Evolutionary conservation across 2,329 filamentous ascomycete species (phyloP).

Genomic region (Arthrocladium fulminans): DNA sequence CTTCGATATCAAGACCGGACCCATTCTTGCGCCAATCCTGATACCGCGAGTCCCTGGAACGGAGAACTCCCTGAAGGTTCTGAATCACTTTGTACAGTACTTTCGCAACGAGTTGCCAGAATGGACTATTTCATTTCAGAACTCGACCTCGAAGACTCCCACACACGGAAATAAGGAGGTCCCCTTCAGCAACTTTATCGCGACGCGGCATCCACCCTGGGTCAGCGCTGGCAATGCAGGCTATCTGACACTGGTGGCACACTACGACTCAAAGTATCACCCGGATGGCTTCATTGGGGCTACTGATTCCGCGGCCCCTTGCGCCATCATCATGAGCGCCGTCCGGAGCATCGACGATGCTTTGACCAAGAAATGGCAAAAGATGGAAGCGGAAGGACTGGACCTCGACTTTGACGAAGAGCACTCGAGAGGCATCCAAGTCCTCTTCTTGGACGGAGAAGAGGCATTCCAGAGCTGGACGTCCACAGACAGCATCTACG

Average conservation of each 20-base stretch:
- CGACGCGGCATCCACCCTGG: conserved; percentile 82
- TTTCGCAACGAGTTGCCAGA: conserved; percentile 64
- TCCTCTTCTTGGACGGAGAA: conserved; percentile 85
- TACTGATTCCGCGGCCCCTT: conserved; percentile 86
- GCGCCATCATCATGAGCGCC: conserved; percentile 84
- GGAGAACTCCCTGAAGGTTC: conserved; percentile 60
- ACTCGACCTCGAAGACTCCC: conserved; percentile 78
- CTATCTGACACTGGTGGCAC: conserved; percentile 77
- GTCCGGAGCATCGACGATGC: conserved; percentile 71
- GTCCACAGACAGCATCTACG: conserved; percentile 75
- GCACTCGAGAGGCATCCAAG: conserved; percentile 74
- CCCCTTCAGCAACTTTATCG: conserved; percentile 79
- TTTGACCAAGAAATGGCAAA: conserved; percentile 71
- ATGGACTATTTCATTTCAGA: conserved; percentile 78
- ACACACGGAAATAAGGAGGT: conserved; percentile 60
- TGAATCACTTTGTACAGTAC: conserved; percentile 76
- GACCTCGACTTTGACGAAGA: conserved; percentile 46
- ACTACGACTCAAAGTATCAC: conserved; percentile 78
- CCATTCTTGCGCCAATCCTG: conserved; percentile 76
- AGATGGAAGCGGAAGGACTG: conserved; percentile 54
- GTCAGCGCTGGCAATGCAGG: conserved; percentile 63
- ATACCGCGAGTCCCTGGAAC: conserved; percentile 84
- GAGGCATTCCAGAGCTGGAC: conserved; percentile 83
- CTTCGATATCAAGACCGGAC: conserved; percentile 68
- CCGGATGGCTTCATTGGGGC: conserved; percentile 87